Evolutionary conservation across 2,329 filamentous ascomycete genomes (phyloP).

Genomic region (Ophiostoma novo-ulmi): DNA sequence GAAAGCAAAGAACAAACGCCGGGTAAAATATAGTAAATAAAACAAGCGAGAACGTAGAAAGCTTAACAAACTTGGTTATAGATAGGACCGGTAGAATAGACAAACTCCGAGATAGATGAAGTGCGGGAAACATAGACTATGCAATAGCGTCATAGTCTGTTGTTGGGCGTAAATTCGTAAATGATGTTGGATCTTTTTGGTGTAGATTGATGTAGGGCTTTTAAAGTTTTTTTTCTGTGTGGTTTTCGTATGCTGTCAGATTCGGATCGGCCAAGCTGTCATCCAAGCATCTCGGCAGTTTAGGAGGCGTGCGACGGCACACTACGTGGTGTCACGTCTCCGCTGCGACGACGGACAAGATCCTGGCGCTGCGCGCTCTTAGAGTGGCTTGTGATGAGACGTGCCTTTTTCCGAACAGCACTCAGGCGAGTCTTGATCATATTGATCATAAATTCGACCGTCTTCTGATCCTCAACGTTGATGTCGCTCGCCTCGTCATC

Average conservation of each 20-base stretch:
- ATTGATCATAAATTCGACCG: slow-evolving; percentile 63
- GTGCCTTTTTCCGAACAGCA: slow-evolving; percentile 56
- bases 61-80: neutral
- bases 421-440: slow-evolving; percentile 56
- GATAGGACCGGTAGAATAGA: neutral
- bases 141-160: neutral
- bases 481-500: slow-evolving; percentile 44
- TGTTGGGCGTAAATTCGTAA: slow-evolving; percentile 15
- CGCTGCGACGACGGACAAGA: slow-evolving; percentile 47
- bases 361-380: slow-evolving; percentile 45
- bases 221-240: neutral
- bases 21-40: neutral
- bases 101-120: slow-evolving; percentile 10
- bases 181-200: slow-evolving; percentile 9
- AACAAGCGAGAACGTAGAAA: neutral
- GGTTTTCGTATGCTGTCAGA: neutral
- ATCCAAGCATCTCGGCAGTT: neutral
- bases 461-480: slow-evolving; percentile 66
- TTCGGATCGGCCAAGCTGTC: neutral
- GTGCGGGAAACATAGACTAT: neutral
- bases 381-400: slow-evolving; percentile 55
- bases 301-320: slow-evolving; percentile 44
- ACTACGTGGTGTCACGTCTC: slow-evolving; percentile 52
- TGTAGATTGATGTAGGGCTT: neutral
- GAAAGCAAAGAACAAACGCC: neutral